Evolutionary conservation across 2,329 filamentous ascomycete genomes (phyloP), one percentile per base, ranked within the genome.

Genomic region (Colletotrichum costaricense): DNA sequence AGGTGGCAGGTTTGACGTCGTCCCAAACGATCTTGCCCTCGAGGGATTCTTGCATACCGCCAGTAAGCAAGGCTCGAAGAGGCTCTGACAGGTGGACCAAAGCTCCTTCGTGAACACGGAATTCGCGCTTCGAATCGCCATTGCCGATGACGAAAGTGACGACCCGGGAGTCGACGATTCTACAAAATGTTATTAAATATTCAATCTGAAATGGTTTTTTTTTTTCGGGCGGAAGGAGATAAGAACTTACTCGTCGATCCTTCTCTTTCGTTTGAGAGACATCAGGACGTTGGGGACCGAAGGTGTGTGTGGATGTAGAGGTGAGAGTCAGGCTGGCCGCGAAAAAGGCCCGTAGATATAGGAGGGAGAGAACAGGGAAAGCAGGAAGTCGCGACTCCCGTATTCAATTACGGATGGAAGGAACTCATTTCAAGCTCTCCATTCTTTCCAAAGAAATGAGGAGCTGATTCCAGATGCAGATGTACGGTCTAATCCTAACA

Each of bases 91-190:
- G 38, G 4, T 1, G 28, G 8, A 16, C 58, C 22, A 69, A 59
- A 11, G 60, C 6, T 19, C 24, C 22, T 9, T 69, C 26, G 11
- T 69, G 60, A 12, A 69, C 7, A 49, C 8, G 3, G 19, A 49
- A 49, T 3, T 49, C 42, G 19, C 42, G 42, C 16, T 19, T n/a
- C 8, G 42, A 49, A 1, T 24, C 33, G 14, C 35, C 22, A 6
- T n/a, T 11, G 46, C 65, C 65, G 3, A 68, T 42, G 2, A 62
- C 11, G 14, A 68, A 68, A 2, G 14, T 62, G 19, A 68, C 28
- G 1, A 35, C 4, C 11, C 65, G 56, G 8, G 65, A 63, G 9
- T 63, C 56, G 9, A 42, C 1, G 12, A 67, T 62, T 0, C 58
- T 60, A 22, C 5, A 0, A 4, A 5, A 35, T 4, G 11, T 46